Base-by-base conservation (phyloP, 2,329 filamentous ascomycete species). In the Penicillium verrucosum region DNA sequence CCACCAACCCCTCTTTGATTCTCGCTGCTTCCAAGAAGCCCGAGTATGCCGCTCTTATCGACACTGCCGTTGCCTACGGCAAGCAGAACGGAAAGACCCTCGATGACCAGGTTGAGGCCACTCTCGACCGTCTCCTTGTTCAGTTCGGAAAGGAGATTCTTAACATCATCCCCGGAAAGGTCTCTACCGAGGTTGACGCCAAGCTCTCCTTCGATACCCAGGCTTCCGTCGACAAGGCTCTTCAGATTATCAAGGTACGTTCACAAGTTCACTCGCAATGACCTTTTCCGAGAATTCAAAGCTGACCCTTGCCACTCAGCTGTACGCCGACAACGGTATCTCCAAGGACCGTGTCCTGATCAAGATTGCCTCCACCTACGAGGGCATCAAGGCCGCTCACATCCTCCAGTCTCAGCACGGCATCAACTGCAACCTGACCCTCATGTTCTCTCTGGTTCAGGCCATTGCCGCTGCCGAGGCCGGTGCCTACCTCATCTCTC, bases 291-390 rank as follows among this genome's bases (percentile, higher is more conserved):
- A 14, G 10, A 18, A 40, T 46, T 11, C 45, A 40, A 41, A 41
- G 49, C 56, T 59, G 60, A 68, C 46, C 74, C 56, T 75, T 12
- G 14, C 21, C 11, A 14, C 23, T 16, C 73, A 96, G 92, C 90
- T 99, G 65, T 99, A 99, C 88, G 89, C 96, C 80, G 85, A 89
- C 75, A 81, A 89, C 72, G 94, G 94, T 65, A 90, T 99, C 77
- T 81, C 84, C 80, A 97, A 97, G 86, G 90, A 93, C 72, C 93
- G 94, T 64, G 77, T 99, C 73, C 85, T 99, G 69, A 99, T 99
- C 86, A 99, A 99, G 89, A 86, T 99, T 68, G 94, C 94, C 74
- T 96, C 94, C 60, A 99, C 94, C 78, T 99, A 92, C 91, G 94
- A 99, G 83, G 94, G 94, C 76, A 97, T 99, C 85, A 92, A 99